Percentiles rank a stretch among this genome's conserved stretches.
Conservation (phyloP, 768 basidiomycete species). For the Cantharellus cinnabarinus region DNA sequence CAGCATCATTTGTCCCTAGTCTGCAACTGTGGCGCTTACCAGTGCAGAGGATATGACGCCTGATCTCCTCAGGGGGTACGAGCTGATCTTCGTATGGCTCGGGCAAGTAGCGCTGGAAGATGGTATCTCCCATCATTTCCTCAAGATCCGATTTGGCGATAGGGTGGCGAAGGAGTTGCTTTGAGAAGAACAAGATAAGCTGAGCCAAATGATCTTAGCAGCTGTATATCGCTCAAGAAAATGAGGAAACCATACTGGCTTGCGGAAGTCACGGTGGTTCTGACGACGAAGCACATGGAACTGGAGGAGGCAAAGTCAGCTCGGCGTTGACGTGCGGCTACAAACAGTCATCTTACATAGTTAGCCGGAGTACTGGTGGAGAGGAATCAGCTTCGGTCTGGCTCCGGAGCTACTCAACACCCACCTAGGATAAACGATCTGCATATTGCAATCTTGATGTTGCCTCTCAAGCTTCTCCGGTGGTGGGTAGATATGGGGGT, state of each 20-base stretch:
- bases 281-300: slow-evolving; percentile 97
- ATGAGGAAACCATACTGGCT: slow-evolving; percentile 38
- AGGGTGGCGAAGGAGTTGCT: slow-evolving; percentile 89
- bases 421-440: slow-evolving; percentile 91
- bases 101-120: slow-evolving; percentile 87
- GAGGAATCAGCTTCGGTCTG: background rate
- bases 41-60: slow-evolving; percentile 79
- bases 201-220: slow-evolving; percentile 13
- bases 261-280: slow-evolving; percentile 94
- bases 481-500: slow-evolving; percentile 77
- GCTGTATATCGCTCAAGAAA: slow-evolving; percentile 3
- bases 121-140: slow-evolving; percentile 75
- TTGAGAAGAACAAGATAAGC: slow-evolving; percentile 94
- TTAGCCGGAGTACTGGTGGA: slow-evolving; percentile 67
- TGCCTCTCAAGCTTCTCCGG: slow-evolving; percentile 80
- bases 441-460: slow-evolving; percentile 99
- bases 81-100: slow-evolving; percentile 50
- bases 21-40: slow-evolving; percentile 21
- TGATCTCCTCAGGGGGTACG: slow-evolving; percentile 66
- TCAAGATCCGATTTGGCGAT: slow-evolving; percentile 64
- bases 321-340: background rate
- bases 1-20: background rate
- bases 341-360: slow-evolving; percentile 33
- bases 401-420: slow-evolving; percentile 14
- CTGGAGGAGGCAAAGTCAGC: slow-evolving; percentile 17